Evolutionary conservation across 1,284 basidiomycete genomes (phyloP), one percentile per base, ranked within the genome.

Genomic region (Rhodotorula mucilaginosa): DNA sequence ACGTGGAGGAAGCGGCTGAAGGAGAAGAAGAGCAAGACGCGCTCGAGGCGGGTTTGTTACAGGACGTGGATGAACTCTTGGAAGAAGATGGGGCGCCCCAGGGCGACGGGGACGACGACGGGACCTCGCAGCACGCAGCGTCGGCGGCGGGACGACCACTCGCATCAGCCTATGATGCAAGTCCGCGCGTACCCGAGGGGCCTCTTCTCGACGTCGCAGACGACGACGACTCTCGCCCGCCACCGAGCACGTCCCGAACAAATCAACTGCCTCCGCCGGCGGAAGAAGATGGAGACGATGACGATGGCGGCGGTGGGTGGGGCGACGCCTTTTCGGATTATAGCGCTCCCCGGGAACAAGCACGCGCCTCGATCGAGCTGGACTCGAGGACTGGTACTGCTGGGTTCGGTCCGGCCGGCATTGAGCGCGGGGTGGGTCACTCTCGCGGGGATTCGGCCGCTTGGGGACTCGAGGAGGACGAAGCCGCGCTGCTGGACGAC

Each of bases 401-500:
- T 10, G n/a, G n/a, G n/a, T 34, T 34, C n/a, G 66, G 65, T 23
- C 29, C 23, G 18, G 29, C 21, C 3, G 12, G 16, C 15, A 56
- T 39, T 23, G 2, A 19, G 19, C 26, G 26, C 26, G 26, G 26
- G 26, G 26, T 26, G 31, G n/a, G 54, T 6, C 31, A 56, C 21
- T 39, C 56, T 44, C 57, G 64, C 19, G 21, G 52, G 26, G 67
- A 66, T 46, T 68, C 56, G 59, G 21, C 29, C 3, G 65, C 65
- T 0, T n/a, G 90, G 78, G 0, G 92, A 90, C 57, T 95, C 81
- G 68, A 93, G 88, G 0, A 91, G 82, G 6, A 74, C 68, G 34
- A 34, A 34, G 34, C 34, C 34, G 34, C 34, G 34, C 34, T 34
- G 34, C 34, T 34, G 34, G 34, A 34, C 34, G 34, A 34, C 34